Conservation (phyloP, 2,329 filamentous ascomycete species). For the Cladosporium halotolerans region DNA sequence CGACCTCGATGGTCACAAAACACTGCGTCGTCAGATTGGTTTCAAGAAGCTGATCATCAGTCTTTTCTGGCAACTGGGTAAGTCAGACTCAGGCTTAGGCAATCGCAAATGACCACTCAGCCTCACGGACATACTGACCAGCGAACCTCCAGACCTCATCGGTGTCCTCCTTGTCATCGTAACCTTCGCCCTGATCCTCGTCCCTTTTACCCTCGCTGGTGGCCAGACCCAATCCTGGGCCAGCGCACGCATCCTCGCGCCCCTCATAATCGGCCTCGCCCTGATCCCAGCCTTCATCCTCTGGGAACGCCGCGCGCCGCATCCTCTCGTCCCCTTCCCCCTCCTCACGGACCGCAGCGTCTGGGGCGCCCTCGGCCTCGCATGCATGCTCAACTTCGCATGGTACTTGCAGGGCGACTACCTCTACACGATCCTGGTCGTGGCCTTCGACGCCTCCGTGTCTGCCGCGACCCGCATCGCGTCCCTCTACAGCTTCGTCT, state of each 20-base stretch:
- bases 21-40: constrained; percentile 40
- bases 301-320: constrained; percentile 49
- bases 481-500: constrained; percentile 53
- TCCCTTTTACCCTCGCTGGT: constrained; percentile 51
- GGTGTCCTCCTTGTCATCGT: constrained; percentile 44
- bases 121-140: background rate
- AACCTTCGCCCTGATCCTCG: constrained; percentile 44
- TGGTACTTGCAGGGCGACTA: constrained; percentile 61
- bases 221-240: constrained; percentile 45
- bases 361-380: constrained; percentile 58
- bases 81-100: background rate
- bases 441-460: constrained; percentile 55
- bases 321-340: constrained; percentile 54
- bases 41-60: constrained; percentile 9
- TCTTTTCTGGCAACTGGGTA: constrained; percentile 49
- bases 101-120: background rate
- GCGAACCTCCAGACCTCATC: constrained; percentile 35
- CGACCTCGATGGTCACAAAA: constrained; percentile 40
- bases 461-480: constrained; percentile 53
- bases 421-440: constrained; percentile 56
- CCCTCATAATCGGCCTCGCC: constrained; percentile 46
- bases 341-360: constrained; percentile 59
- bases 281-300: constrained; percentile 45
- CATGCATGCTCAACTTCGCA: constrained; percentile 49
- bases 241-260: constrained; percentile 45